A percentile compares a stretch with the other conserved stretches of the same genome.
phyloP scores from a whole-genome alignment of 495 filamentous ascomycete species.

The Articulospora tetracladia region DNA sequence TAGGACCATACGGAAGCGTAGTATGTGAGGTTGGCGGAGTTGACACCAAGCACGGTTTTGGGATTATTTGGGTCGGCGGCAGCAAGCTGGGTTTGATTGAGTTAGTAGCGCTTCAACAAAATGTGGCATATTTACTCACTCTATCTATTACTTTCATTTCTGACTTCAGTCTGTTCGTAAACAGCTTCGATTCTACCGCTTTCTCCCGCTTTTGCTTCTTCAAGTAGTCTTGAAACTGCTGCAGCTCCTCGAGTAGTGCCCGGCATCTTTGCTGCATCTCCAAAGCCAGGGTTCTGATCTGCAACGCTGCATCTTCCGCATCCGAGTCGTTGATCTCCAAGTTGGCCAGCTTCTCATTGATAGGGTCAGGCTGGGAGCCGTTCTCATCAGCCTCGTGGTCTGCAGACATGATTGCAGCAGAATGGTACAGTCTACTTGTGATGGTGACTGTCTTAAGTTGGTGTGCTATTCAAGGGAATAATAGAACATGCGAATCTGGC shows the following conservation, averaged over 20 bases:
- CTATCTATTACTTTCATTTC: constrained; percentile 49
- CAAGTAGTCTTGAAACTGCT: constrained; percentile 42
- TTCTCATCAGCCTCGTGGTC: neutral
- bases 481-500: too few species aligned
- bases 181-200: constrained; percentile 47
- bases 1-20: constrained; percentile 53
- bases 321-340: neutral
- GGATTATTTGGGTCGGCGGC: constrained; percentile 5
- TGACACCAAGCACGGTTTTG: constrained; percentile 39
- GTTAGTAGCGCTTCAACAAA: neutral
- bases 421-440: too few species aligned
- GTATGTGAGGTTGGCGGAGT: constrained; percentile 56
- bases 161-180: constrained; percentile 42
- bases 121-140: constrained; percentile 24
- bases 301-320: neutral
- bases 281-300: constrained; percentile 2
- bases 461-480: too few species aligned
- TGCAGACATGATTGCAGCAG: neutral
- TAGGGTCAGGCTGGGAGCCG: neutral
- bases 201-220: constrained; percentile 42
- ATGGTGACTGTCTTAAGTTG: too few species aligned
- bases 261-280: constrained; percentile 16
- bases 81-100: neutral
- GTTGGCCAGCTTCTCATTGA: neutral
- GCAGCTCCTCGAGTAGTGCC: constrained; percentile 41